Percentiles rank a stretch among this genome's conserved stretches.
Evolutionary conservation across 164 flowering plant species (phyloP).

Genomic region (Magnolia changhungtana): DNA sequence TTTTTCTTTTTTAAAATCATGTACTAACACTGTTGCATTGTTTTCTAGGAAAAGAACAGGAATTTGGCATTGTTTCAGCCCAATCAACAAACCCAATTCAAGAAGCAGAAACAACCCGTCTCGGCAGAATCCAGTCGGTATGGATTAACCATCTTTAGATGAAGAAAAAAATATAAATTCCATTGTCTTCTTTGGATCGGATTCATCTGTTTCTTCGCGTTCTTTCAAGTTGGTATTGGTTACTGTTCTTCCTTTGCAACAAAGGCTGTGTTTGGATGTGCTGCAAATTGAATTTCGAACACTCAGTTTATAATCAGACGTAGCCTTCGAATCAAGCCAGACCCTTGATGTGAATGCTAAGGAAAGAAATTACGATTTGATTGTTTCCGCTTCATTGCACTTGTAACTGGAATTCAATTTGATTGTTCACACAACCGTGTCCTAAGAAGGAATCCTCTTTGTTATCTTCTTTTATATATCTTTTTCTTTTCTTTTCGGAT

Average conservation of each 20-base stretch:
- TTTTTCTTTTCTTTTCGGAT: constrained; percentile 12
- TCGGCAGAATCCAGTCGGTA: constrained; percentile 49
- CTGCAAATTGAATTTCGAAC: too few relatives aligned
- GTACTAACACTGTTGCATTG: constrained; percentile 8
- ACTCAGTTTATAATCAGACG: too few relatives aligned
- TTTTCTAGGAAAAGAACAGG: constrained; percentile 54
- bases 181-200: background rate
- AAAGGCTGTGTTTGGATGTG: too few relatives aligned
- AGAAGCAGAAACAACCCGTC: constrained; percentile 31
- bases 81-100: constrained; percentile 18
- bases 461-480: background rate
- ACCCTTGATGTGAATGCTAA: too few relatives aligned
- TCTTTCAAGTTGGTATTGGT: background rate
- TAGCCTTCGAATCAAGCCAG: too few relatives aligned
- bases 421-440: background rate
- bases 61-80: constrained; percentile 37
- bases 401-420: background rate
- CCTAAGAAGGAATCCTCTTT: background rate
- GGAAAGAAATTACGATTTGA: too few relatives aligned
- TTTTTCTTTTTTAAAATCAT: background rate
- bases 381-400: too few relatives aligned
- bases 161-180: background rate
- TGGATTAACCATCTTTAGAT: background rate
- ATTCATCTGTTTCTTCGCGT: background rate
- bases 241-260: background rate